Evolutionary conservation across 495 filamentous ascomycete species (phyloP).

Genomic region (Aspergillus baeticus): DNA sequence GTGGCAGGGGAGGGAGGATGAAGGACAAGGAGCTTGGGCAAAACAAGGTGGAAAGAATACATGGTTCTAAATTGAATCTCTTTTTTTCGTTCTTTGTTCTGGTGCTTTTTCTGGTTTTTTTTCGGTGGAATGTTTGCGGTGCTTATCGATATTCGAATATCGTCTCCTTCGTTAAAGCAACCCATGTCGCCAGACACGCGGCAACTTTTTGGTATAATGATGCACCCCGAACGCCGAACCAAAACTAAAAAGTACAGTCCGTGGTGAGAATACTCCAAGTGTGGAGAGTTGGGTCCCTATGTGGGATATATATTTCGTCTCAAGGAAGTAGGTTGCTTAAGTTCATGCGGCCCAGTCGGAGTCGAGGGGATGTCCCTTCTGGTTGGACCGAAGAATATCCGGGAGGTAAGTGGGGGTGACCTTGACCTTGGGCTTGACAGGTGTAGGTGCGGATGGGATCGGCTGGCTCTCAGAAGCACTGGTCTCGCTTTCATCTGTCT

Average conservation of each 20-base stretch:
- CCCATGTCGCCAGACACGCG: slow-evolving; percentile 15
- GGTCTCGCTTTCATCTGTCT: slow-evolving; percentile 43
- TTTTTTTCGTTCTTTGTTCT: slow-evolving; percentile 13
- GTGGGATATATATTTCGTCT: slow-evolving; percentile 1
- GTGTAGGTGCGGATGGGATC: slow-evolving; percentile 25
- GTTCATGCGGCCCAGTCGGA: slow-evolving; percentile 57
- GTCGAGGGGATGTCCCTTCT: slow-evolving; percentile 55
- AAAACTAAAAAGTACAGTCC: slow-evolving; percentile 40
- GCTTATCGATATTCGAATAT: background rate
- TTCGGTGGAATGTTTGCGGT: background rate
- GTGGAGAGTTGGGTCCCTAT: background rate
- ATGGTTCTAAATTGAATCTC: slow-evolving; percentile 13
- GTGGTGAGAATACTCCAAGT: slow-evolving; percentile 10
- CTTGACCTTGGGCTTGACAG: slow-evolving; percentile 41
- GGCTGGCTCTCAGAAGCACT: slow-evolving; percentile 42
- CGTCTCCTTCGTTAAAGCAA: slow-evolving; percentile 11
- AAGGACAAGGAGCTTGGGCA: slow-evolving; percentile 17
- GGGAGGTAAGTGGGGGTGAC: slow-evolving; percentile 46
- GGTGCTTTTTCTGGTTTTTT: slow-evolving; percentile 12
- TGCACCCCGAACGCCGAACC: slow-evolving; percentile 41
- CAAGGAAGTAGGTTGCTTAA: background rate
- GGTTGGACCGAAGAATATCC: slow-evolving; percentile 35
- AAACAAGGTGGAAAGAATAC: slow-evolving; percentile 17
- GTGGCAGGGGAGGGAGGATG: slow-evolving; percentile 6
- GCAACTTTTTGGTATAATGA: slow-evolving; percentile 30